Base-by-base conservation (phyloP, 1,284 basidiomycete species). In the Athelia sp. region DNA sequence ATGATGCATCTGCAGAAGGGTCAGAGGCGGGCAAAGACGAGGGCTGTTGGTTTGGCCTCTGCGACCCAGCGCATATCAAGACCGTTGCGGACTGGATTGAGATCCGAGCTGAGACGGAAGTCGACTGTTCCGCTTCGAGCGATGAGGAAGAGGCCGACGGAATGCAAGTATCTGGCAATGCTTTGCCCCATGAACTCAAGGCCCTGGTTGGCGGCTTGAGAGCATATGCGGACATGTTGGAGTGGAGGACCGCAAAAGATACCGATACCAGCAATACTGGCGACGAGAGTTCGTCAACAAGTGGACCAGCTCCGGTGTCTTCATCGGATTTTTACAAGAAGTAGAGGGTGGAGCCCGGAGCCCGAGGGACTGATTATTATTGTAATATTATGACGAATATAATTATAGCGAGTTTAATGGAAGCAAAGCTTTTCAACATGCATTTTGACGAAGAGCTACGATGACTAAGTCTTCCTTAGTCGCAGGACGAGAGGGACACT, bases 21-120 rank as follows among this genome's bases (percentile, higher is more conserved):
- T 65, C 65, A 0, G 65, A 64, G 0, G 66, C 69, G 0, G n/a
- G n/a, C n/a, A n/a, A n/a, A n/a, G 68, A 70, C 0, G 67, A 73
- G 15, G 66, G 66, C 17, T 66, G 64, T 18, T 90, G 87, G 87
- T 89, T 84, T 81, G 82, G 76, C n/a, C 83, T 88, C 64, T 77
- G 73, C 68, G 72, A 86, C 8, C 78, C 82, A 1, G 67, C 68
- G 36, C 83, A 88, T 52, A 80, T 90, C 50, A 60, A 62, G 48
- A 82, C 78, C 59, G 64, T 88, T n/a, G 79, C 81, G 2, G 73
- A 79, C 43, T 89, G 84, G 84, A 64, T 87, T 29, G 68, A 73
- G 21, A 69, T 73, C 55, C 77, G 75, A 57, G 26, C 26, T 4
- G 26, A 29, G 26, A 29, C 26, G 26, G 26, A 29, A 29, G 6